Evolutionary conservation across 441 rosid species (phyloP).

Genomic region (Sinapis alba): DNA sequence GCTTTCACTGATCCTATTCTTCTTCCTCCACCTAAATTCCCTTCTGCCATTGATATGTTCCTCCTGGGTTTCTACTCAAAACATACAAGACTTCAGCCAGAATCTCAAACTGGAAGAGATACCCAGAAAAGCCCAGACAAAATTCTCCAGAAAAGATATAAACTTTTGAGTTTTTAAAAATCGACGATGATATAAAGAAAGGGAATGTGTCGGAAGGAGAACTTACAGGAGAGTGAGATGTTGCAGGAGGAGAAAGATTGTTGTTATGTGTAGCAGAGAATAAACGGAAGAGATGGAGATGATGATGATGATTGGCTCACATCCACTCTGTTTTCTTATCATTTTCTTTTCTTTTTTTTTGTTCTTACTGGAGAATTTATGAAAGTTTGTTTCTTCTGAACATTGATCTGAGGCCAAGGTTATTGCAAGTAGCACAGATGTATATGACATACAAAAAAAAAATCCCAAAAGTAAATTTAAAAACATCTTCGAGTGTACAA

Average conservation of each 20-base stretch:
- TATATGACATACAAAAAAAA: background rate
- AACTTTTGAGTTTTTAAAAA: background rate
- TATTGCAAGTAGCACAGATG: slow-evolving; percentile 23
- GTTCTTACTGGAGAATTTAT: slow-evolving; percentile 26
- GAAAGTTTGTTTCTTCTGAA: slow-evolving; percentile 38
- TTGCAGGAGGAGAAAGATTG: slow-evolving; percentile 29
- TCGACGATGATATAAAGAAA: background rate
- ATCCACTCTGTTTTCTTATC: slow-evolving; percentile 24
- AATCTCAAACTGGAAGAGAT: background rate
- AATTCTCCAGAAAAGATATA: background rate
- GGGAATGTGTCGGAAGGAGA: background rate
- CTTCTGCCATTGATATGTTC: slow-evolving; percentile 47
- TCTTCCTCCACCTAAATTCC: slow-evolving; percentile 44
- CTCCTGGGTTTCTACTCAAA: slow-evolving; percentile 17
- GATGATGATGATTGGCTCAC: slow-evolving; percentile 41
- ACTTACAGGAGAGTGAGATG: slow-evolving; percentile 26
- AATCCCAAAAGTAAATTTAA: background rate
- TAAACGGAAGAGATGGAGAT: slow-evolving; percentile 31
- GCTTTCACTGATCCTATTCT: slow-evolving; percentile 66
- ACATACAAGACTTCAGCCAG: background rate
- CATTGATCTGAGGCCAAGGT: slow-evolving; percentile 22
- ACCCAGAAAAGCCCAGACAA: background rate
- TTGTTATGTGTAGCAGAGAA: slow-evolving; percentile 28
- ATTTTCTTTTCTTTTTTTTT: slow-evolving; percentile 14
- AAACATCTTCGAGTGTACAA: background rate